Conservation (phyloP, 805 yeast genomes). For the Lachancea dasiensis region DNA sequence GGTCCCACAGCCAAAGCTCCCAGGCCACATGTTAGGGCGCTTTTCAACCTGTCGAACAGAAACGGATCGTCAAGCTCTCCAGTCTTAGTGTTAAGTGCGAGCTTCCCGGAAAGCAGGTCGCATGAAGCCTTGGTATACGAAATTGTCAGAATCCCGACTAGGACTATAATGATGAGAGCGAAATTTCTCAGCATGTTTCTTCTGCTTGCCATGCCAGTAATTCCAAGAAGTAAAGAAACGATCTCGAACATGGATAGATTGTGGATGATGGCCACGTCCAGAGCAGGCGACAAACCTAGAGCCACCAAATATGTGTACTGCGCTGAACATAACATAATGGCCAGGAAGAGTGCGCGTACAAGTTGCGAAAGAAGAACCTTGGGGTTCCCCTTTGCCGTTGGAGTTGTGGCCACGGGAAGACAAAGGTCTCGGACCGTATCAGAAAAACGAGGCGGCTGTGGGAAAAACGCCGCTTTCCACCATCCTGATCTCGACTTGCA, state of each 20-base stretch:
- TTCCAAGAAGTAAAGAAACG: constrained; percentile 28
- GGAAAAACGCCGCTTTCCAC: neutral
- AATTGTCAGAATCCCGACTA: constrained; percentile 26
- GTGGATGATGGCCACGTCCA: constrained; percentile 30
- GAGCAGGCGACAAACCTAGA: constrained; percentile 27
- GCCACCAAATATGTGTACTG: constrained; percentile 22
- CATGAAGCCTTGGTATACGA: constrained; percentile 32
- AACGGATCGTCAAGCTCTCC: constrained; percentile 33
- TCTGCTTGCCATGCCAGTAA: constrained; percentile 24
- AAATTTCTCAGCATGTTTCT: constrained; percentile 25
- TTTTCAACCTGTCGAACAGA: constrained; percentile 32
- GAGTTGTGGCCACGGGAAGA: no score
- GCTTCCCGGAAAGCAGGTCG: constrained; percentile 30
- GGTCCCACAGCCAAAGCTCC: constrained; percentile 31
- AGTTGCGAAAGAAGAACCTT: neutral
- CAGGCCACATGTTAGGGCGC: constrained; percentile 30
- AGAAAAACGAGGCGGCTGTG: neutral
- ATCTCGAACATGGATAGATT: constrained; percentile 31
- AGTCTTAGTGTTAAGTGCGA: constrained; percentile 28
- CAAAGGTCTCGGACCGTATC: no score
- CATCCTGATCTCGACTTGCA: neutral
- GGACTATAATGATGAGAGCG: constrained; percentile 24
- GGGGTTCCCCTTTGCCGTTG: no score
- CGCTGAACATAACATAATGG: constrained; percentile 18
- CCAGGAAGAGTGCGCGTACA: constrained; percentile 8